Conservation (phyloP, 1,284 basidiomycete species). For the Leccinum angustisporum region DNA sequence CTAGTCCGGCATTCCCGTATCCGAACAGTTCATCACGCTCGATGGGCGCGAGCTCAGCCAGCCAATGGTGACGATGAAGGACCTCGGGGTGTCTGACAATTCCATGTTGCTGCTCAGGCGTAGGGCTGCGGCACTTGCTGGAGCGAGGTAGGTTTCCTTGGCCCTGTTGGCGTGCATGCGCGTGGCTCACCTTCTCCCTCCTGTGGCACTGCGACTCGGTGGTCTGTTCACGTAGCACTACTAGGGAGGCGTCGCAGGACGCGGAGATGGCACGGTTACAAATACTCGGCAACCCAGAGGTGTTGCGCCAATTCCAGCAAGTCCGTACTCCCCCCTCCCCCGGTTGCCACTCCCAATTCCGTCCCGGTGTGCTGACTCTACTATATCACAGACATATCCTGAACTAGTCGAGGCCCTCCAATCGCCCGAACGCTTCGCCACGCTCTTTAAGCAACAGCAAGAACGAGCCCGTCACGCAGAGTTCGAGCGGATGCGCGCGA, state of each 20-base stretch:
- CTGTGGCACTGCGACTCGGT: neutral
- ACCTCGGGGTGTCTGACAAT: constrained; percentile 59
- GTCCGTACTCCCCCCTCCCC: constrained; percentile 41
- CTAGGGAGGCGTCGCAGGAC: constrained; percentile 71
- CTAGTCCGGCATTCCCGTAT: constrained; percentile 67
- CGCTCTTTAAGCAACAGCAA: constrained; percentile 67
- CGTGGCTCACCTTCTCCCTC: neutral
- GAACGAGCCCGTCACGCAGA: constrained; percentile 56
- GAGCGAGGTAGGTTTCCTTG: constrained; percentile 51
- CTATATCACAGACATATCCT: constrained; percentile 68
- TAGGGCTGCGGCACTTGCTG: constrained; percentile 52
- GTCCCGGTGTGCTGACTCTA: neutral
- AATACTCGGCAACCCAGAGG: constrained; percentile 75
- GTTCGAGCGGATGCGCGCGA: constrained; percentile 59
- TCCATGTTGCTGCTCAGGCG: constrained; percentile 69
- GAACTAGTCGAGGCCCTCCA: constrained; percentile 73
- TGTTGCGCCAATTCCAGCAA: constrained; percentile 75
- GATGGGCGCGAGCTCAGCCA: constrained; percentile 63
- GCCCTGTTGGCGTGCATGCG: neutral
- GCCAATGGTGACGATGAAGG: constrained; percentile 63
- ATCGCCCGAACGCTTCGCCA: constrained; percentile 72
- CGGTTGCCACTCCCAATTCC: neutral
- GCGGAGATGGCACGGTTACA: constrained; percentile 90
- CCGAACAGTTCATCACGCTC: constrained; percentile 71
- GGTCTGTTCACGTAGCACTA: neutral